These are phyloP conservation scores for Podosphaera aphanis DNA, from an alignment of 2,329 filamentous ascomycete genomes.

Conservation along the genomic window DNA sequence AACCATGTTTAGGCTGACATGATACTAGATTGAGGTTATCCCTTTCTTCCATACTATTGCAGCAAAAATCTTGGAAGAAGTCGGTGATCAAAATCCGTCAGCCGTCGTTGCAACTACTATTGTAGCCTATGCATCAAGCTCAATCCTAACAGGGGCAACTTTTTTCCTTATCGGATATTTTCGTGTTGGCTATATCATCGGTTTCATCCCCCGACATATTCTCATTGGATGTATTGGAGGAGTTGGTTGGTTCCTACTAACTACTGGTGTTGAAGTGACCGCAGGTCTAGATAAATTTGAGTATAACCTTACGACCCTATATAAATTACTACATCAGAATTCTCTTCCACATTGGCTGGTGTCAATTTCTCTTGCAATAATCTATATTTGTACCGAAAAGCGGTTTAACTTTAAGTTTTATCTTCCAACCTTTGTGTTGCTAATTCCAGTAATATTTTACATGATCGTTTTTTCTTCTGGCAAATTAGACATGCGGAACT, in stretches of 20 bases:
- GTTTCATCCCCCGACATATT: constrained; percentile 91
- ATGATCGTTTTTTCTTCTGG: constrained; percentile 49
- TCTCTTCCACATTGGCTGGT: constrained; percentile 66
- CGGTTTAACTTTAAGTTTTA: constrained; percentile 65
- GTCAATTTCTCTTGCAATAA: constrained; percentile 51
- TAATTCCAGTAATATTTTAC: constrained; percentile 56
- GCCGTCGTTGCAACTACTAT: constrained; percentile 88
- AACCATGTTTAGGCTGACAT: constrained; percentile 1
- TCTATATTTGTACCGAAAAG: constrained; percentile 54
- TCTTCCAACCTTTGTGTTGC: constrained; percentile 65
- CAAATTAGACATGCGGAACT: constrained; percentile 36
- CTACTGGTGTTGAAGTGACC: constrained; percentile 83
- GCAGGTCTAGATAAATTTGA: constrained; percentile 66
- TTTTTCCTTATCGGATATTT: constrained; percentile 82
- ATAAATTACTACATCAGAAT: constrained; percentile 47
- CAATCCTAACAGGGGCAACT: constrained; percentile 69
- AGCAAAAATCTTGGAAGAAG: constrained; percentile 52
- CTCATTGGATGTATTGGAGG: constrained; percentile 92
- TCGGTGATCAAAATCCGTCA: constrained; percentile 61
- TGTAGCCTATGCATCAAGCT: constrained; percentile 70
- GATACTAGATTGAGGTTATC: constrained; percentile 68
- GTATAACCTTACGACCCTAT: constrained; percentile 55
- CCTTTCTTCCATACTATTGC: constrained; percentile 99
- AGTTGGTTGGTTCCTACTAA: constrained; percentile 81
- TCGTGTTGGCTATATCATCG: constrained; percentile 74